A percentile compares a stretch with the other conserved stretches of the same genome.
Evolutionary conservation across 805 yeast genomes (phyloP).

Genomic region (Clavispora phyllophila): DNA sequence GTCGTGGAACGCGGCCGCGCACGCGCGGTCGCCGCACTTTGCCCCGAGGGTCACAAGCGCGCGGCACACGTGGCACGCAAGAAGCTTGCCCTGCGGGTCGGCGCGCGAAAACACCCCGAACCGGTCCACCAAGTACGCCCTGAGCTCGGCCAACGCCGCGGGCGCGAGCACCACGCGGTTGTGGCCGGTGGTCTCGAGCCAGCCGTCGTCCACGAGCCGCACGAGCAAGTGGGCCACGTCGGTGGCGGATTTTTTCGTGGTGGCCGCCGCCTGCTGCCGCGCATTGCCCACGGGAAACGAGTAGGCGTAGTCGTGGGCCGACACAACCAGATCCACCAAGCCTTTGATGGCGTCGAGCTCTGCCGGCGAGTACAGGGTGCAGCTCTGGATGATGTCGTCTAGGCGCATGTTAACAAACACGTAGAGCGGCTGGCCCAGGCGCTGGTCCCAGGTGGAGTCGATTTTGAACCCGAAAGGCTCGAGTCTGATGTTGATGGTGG

Average conservation of each 20-base stretch:
- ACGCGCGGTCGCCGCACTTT: slow-evolving; percentile 17
- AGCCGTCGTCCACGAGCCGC: slow-evolving; percentile 44
- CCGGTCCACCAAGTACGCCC: slow-evolving; percentile 37
- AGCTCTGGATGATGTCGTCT: slow-evolving; percentile 37
- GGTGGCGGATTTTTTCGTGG: slow-evolving; percentile 21
- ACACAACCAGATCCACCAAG: slow-evolving; percentile 43
- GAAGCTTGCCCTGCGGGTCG: slow-evolving; percentile 31
- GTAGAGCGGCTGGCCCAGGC: slow-evolving; percentile 26
- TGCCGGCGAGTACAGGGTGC: slow-evolving; percentile 29
- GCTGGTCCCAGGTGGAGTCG: slow-evolving; percentile 35
- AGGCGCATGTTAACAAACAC: slow-evolving; percentile 37
- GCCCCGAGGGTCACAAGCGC: slow-evolving; percentile 52
- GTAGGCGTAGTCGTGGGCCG: slow-evolving; percentile 30
- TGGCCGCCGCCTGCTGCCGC: slow-evolving; percentile 22
- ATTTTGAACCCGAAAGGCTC: slow-evolving; percentile 39
- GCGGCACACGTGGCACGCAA: slow-evolving; percentile 46
- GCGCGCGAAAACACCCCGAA: slow-evolving; percentile 27
- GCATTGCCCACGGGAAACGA: slow-evolving; percentile 33
- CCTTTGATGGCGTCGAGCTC: slow-evolving; percentile 42
- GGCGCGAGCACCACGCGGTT: slow-evolving; percentile 35
- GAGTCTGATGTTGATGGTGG: slow-evolving; percentile 28
- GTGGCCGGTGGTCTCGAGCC: slow-evolving; percentile 38
- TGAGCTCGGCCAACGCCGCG: slow-evolving; percentile 44
- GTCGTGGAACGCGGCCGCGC: slow-evolving; percentile 42
- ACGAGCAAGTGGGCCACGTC: slow-evolving; percentile 39